Conservation (phyloP, 129 eudicot species). For the Escallonia rubra region DNA sequence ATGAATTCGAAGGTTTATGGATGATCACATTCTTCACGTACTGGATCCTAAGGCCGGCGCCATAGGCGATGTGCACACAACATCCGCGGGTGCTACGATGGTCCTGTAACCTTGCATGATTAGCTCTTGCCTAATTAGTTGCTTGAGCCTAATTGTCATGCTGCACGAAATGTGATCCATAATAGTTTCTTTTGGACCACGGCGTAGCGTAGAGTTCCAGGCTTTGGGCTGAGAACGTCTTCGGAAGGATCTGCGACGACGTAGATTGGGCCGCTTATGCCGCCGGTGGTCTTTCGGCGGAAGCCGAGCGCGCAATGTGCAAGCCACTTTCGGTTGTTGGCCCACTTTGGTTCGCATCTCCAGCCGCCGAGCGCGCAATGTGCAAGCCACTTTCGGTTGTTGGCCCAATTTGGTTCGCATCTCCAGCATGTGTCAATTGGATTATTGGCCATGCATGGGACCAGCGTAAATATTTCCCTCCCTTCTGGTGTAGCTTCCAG, state of each 20-base stretch:
- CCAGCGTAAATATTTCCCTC: slow-evolving; percentile 15
- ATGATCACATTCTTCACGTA: slow-evolving; percentile 22
- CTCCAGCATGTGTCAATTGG: slow-evolving; percentile 81
- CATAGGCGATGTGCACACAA: slow-evolving; percentile 15
- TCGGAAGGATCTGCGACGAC: slow-evolving; percentile 21
- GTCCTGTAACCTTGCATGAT: slow-evolving; percentile 27
- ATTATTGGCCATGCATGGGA: slow-evolving; percentile 63
- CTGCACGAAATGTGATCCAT: slow-evolving; percentile 25
- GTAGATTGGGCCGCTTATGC: slow-evolving; percentile 35
- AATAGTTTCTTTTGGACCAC: slow-evolving; percentile 10
- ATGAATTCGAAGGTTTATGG: slow-evolving; percentile 14
- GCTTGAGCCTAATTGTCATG: slow-evolving; percentile 22
- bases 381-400: slow-evolving; percentile 50
- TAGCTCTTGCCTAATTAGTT: slow-evolving; percentile 25
- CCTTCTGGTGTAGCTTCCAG: slow-evolving; percentile 43
- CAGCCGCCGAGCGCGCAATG: slow-evolving; percentile 70
- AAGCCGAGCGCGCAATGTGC: slow-evolving; percentile 72
- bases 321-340: slow-evolving; percentile 44
- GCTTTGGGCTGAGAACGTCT: slow-evolving; percentile 13
- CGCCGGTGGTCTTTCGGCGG: slow-evolving; percentile 61
- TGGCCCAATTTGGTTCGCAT: slow-evolving; percentile 66
- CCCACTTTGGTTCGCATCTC: slow-evolving; percentile 77
- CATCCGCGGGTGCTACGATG: slow-evolving; percentile 28
- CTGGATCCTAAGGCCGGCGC: slow-evolving; percentile 26
- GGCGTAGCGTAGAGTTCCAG: slow-evolving; percentile 29